Conservation (phyloP, 106 monocot species). For the Allium cepa region DNA sequence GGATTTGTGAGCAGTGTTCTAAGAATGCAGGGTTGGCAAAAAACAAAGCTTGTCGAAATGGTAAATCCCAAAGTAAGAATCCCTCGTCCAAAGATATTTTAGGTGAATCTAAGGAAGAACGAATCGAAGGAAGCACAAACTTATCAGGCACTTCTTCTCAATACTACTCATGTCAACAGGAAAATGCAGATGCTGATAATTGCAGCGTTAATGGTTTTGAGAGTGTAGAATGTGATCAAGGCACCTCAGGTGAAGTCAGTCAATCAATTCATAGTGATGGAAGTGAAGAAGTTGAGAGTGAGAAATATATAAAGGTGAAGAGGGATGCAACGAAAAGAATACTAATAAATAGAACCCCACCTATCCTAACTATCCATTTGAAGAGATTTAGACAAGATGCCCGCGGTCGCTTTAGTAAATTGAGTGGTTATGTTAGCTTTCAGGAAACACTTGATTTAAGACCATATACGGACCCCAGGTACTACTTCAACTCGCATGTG, state of each 20-base stretch:
- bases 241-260: conserved; percentile 3
- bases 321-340: conserved; percentile 79
- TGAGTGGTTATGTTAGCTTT: conserved; percentile 71
- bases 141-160: conserved; percentile 8
- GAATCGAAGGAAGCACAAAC: conserved; percentile 10
- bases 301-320: conserved; percentile 30
- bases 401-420: conserved; percentile 70
- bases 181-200: conserved; percentile 14
- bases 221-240: conserved; percentile 7
- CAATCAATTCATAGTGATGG: conserved; percentile 14
- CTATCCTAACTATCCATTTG: conserved; percentile 71
- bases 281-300: conserved; percentile 11
- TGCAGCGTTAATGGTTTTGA: conserved; percentile 21
- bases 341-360: conserved; percentile 49
- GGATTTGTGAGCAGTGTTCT: conserved; percentile 87
- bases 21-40: conserved; percentile 11
- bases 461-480: conserved; percentile 74
- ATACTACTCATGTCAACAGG: conserved; percentile 12
- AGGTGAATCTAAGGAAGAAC: background rate
- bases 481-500: conserved; percentile 1
- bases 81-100: background rate
- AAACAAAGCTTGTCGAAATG: conserved; percentile 6
- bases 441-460: conserved; percentile 69
- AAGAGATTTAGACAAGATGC: conserved; percentile 84
- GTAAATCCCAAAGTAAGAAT: conserved; percentile 7